These are phyloP conservation scores for Nevesoporus exiguus DNA, from an alignment of 768 basidiomycete genomes.

Conservation along the genomic window DNA sequence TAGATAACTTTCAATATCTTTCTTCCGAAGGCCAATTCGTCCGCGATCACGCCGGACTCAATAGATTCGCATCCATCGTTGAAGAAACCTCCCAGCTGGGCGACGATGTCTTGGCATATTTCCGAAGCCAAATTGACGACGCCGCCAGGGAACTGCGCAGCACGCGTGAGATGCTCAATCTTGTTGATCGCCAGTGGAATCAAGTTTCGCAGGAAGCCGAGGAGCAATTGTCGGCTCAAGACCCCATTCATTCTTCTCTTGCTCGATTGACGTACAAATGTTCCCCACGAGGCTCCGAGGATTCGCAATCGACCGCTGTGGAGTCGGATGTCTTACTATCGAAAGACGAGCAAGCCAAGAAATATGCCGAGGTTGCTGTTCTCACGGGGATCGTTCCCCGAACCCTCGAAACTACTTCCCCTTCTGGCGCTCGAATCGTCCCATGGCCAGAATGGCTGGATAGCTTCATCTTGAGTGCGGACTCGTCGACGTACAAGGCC, in stretches of 20 bases:
- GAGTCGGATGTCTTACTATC: slow-evolving; percentile 9
- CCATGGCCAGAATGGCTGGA: slow-evolving; percentile 43
- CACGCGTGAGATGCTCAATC: slow-evolving; percentile 43
- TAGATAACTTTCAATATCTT: slow-evolving; percentile 53
- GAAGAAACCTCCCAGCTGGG: slow-evolving; percentile 47
- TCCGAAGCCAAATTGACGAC: slow-evolving; percentile 53
- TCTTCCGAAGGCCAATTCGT: slow-evolving; percentile 41
- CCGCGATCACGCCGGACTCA: slow-evolving; percentile 37
- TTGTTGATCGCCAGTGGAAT: slow-evolving; percentile 43
- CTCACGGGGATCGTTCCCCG: slow-evolving; percentile 18
- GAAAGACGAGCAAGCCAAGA: slow-evolving; percentile 19
- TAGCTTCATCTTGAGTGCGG: slow-evolving; percentile 32
- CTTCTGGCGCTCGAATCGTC: slow-evolving; percentile 27
- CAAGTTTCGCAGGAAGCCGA: slow-evolving; percentile 43
- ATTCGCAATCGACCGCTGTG: slow-evolving; percentile 59
- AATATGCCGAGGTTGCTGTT: slow-evolving; percentile 18
- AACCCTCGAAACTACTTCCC: slow-evolving; percentile 16
- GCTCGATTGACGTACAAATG: slow-evolving; percentile 28
- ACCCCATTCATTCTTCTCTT: slow-evolving; percentile 6
- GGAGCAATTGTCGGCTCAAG: slow-evolving; percentile 33
- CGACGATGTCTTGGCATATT: slow-evolving; percentile 45
- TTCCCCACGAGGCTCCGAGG: slow-evolving; percentile 59
- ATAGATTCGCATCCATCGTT: slow-evolving; percentile 44
- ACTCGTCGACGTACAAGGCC: slow-evolving; percentile 35
- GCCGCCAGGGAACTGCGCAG: slow-evolving; percentile 46